A percentile compares a stretch with the other conserved stretches of the same genome.
Evolutionary conservation across 495 filamentous ascomycete species (phyloP).

Genomic region (Aspergillus egyptiacus): DNA sequence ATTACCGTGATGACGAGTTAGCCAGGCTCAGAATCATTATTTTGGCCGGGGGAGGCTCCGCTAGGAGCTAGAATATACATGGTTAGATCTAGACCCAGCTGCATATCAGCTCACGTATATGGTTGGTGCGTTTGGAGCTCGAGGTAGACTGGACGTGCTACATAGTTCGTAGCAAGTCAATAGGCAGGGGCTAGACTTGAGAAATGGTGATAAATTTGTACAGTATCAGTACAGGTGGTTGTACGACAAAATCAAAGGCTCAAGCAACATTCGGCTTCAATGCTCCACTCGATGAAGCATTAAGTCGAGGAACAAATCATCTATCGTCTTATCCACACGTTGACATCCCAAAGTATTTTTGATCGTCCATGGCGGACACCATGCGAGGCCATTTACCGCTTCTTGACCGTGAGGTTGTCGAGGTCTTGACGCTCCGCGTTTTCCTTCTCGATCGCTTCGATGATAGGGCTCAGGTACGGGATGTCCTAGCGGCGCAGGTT

Average conservation of each 20-base stretch:
- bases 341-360: slow-evolving; percentile 22
- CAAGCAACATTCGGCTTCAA: slow-evolving; percentile 18
- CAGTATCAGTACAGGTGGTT: slow-evolving; percentile 44
- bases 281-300: slow-evolving; percentile 14
- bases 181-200: slow-evolving; percentile 19
- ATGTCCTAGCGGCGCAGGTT: slow-evolving; percentile 52
- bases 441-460: slow-evolving; percentile 79
- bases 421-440: slow-evolving; percentile 72
- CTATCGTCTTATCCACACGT: slow-evolving; percentile 26
- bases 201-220: slow-evolving; percentile 44
- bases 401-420: slow-evolving; percentile 66
- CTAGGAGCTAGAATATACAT: neutral
- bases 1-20: slow-evolving; percentile 52
- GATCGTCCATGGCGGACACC: slow-evolving; percentile 18
- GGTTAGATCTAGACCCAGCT: neutral
- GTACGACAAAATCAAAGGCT: slow-evolving; percentile 16
- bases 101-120: neutral
- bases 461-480: slow-evolving; percentile 72
- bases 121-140: no score
- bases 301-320: slow-evolving; percentile 16
- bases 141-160: no score
- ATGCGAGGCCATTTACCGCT: slow-evolving; percentile 34
- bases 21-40: neutral
- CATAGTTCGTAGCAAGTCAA: no score
- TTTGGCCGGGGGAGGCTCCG: no score